Base-by-base conservation (phyloP, 495 filamentous ascomycete genomes). In the Geopyxis carbonaria region DNA sequence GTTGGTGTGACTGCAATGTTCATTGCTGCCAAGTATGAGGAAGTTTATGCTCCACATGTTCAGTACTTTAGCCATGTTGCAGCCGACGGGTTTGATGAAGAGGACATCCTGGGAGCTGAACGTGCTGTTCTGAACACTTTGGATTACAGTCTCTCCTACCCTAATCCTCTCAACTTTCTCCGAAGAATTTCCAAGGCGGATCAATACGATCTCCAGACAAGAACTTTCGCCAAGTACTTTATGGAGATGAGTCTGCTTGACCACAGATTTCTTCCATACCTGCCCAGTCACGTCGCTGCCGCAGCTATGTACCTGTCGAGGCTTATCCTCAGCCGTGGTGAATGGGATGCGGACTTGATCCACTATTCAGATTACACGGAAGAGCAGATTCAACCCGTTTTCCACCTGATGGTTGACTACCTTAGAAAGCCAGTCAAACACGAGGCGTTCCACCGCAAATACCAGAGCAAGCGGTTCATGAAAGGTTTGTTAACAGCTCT, bases 121-220 rank as follows among this genome's bases (percentile, higher is more conserved):
- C 81, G 89, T 32, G 92, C 86, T 59, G 74, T 95, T 40, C 73
- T 97, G 29, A 67, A 75, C 28, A 77, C 84, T 5, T 75, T 97
- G 43, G 77, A 93, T 60, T 97, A 94, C 60, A 89, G 95, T 59
- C 76, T 97, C 44, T 94, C 87, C 65, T 95, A 91, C 53, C 89
- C 89, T 22, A 97, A 97, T 59, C 89, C 89, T 6, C 95, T 97
- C 89, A 94, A 97, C 69, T 97, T 97, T 64, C 72, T 97, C 37
- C 78, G 89, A 23, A 77, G 91, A 42, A 95, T 97, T 60, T 94
- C 87, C 29, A 97, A 97, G 64, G 89, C 89, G 42, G 91, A 95
- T 60, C 82, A 85, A 60, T 95, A 95, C 61, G 85, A 95, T 55
- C 92, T 94, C 46, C 81, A 94, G 59, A 93, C 87, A 24, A 78